Base-by-base conservation (phyloP, 768 basidiomycete species). In the Leucocoprinus sp. region DNA sequence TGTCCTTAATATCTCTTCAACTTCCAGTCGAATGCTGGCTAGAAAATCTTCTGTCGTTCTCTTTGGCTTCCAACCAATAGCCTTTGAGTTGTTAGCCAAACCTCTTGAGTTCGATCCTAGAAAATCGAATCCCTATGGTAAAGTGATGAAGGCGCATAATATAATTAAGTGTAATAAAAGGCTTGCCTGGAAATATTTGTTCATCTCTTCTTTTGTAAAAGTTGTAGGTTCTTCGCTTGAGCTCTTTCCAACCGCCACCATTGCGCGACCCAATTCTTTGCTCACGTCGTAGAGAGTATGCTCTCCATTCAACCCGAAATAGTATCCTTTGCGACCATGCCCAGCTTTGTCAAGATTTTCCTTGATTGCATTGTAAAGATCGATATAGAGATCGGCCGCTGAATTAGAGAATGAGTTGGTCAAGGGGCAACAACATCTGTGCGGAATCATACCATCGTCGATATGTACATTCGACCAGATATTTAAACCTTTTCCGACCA, bases 381-480 rank as follows among this genome's bases (percentile, higher is more conserved):
- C 51, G 45, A 64, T 57, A 49, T 66, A 74, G 1, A 74, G 52
- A 15, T 71, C 64, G 6, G 67, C 67, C n/a, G 67, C 74, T 76
- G 52, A 12, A n/a, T 8, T 24, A 2, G 22, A 14, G 15, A 5
- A 28, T 19, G 14, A 41, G 38, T 4, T 26, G 27, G 8, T 24
- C 29, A 18, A 9, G 42, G 24, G 17, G 18, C 8, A 23, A 8
- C 19, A 23, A 33, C 4, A 23, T 11, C 26, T 11, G 7, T 39
- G 4, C 17, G 11, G 8, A 4, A 12, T 14, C 62, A 41, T 42
- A 74, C 75, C 61, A 26, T 82, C 78, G 35, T 70, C 60, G 42
- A 80, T 68, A 48, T 79, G 68, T 17, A 82, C 72, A 49, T 76
- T 64, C 1, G 68, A 65, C 76, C 76, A 79, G 19, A 70, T 52